Percentiles rank a stretch among this genome's conserved stretches.
Evolutionary conservation across 257 asterid species (phyloP).

Genomic region (Primulina eburnea): DNA sequence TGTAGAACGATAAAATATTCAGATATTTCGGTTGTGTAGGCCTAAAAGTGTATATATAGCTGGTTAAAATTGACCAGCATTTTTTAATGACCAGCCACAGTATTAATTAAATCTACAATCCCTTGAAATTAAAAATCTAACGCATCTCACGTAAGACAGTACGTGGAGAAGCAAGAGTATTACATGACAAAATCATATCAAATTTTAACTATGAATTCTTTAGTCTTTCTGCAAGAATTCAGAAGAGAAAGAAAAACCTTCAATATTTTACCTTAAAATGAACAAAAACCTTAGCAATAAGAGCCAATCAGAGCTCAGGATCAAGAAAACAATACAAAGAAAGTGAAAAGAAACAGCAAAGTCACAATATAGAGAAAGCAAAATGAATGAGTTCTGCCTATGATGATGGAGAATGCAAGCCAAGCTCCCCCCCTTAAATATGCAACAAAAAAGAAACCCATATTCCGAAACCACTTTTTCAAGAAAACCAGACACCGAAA

Average conservation of each 20-base stretch:
- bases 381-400: slow-evolving; percentile 17
- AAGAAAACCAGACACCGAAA: too few species aligned
- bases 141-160: slow-evolving; percentile 21
- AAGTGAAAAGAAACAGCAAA: too few species aligned
- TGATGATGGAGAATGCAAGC: slow-evolving; percentile 28
- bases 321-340: slow-evolving; percentile 6
- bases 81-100: slow-evolving; percentile 34
- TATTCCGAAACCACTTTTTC: not conserved
- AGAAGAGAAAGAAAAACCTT: not conserved
- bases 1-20: slow-evolving; percentile 21
- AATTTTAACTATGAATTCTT: too few species aligned
- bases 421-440: slow-evolving; percentile 19
- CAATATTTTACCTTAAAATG: slow-evolving; percentile 25
- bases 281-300: slow-evolving; percentile 14
- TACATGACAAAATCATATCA: slow-evolving; percentile 9
- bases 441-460: not conserved
- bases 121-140: slow-evolving; percentile 27
- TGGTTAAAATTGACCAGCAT: slow-evolving; percentile 16
- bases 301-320: slow-evolving; percentile 20
- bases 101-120: slow-evolving; percentile 30
- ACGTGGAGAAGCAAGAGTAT: slow-evolving; percentile 34
- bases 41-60: not conserved
- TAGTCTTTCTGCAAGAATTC: too few species aligned
- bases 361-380: not conserved
- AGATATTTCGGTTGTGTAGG: slow-evolving; percentile 7